Evolutionary conservation across 139 green algal genomes (phyloP).

Genomic region (Monoraphidium neglectum): DNA sequence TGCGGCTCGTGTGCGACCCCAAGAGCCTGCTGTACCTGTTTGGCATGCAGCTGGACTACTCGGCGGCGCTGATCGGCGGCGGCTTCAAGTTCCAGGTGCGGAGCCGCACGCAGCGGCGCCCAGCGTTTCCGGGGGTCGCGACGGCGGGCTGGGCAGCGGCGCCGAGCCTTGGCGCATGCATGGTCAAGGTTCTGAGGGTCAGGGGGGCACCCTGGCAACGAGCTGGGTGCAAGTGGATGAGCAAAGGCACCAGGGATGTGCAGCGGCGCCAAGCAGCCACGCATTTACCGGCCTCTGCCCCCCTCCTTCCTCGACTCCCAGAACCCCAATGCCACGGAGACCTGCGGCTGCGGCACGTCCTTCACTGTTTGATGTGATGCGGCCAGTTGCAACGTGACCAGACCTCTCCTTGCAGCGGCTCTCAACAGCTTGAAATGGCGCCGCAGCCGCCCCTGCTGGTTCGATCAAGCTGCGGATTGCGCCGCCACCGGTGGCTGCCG

Average conservation of each 20-base stretch:
- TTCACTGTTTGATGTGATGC: constrained; percentile 68
- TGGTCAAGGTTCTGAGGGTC: no score
- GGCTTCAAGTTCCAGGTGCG: constrained; percentile 77
- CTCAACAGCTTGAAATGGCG: no score
- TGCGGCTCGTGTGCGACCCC: constrained; percentile 76
- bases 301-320: neutral
- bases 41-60: constrained; percentile 91
- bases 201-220: no score
- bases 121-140: no score
- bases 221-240: no score
- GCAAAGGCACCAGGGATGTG: neutral
- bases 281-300: neutral
- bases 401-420: no score
- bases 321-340: constrained; percentile 85
- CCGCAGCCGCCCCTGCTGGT: no score
- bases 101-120: neutral
- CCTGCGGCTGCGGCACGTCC: constrained; percentile 88
- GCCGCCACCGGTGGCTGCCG: no score
- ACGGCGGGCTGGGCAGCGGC: no score
- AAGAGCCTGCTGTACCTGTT: constrained; percentile 96
- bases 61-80: constrained; percentile 78
- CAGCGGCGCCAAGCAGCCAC: neutral
- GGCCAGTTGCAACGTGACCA: no score
- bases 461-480: no score
- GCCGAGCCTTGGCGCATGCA: no score